These are phyloP conservation scores for Globisporangium parvum DNA, from an alignment of 352 stramenopile genomes.

Conservation along the genomic window DNA sequence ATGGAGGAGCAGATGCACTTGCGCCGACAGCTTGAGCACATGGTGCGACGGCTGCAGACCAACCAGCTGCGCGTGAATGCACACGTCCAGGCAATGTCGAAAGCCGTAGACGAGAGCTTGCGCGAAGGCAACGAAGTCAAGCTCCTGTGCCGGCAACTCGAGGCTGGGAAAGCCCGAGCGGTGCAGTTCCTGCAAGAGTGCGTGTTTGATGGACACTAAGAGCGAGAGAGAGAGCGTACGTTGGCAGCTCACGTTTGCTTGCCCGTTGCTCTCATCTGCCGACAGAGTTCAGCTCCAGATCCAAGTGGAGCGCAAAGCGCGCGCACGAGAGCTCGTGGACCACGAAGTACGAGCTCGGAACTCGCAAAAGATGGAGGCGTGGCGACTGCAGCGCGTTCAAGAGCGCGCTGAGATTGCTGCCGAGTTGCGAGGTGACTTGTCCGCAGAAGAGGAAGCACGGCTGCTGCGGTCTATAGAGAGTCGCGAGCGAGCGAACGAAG, in stretches of 20 bases:
- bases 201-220: neutral
- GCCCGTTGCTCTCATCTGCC: neutral
- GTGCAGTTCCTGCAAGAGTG: constrained; percentile 77
- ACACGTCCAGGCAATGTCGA: constrained; percentile 61
- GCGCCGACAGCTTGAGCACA: constrained; percentile 70
- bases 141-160: constrained; percentile 66
- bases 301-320: constrained; percentile 54
- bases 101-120: constrained; percentile 57
- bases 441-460: constrained; percentile 49
- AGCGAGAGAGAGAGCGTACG: neutral
- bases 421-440: constrained; percentile 68
- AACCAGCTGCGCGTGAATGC: constrained; percentile 64
- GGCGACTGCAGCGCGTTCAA: constrained; percentile 60
- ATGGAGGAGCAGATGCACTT: constrained; percentile 83
- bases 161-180: constrained; percentile 62
- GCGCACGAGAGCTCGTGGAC: constrained; percentile 61
- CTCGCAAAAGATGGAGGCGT: constrained; percentile 77
- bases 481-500: constrained; percentile 56
- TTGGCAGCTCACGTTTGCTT: neutral
- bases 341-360: constrained; percentile 76
- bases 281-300: constrained; percentile 57
- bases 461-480: constrained; percentile 58
- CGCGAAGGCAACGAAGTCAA: constrained; percentile 70
- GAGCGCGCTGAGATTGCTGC: constrained; percentile 73
- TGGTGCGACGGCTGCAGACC: constrained; percentile 72